Conservation (phyloP, 805 yeast genomes). For the Candida michaelii region DNA sequence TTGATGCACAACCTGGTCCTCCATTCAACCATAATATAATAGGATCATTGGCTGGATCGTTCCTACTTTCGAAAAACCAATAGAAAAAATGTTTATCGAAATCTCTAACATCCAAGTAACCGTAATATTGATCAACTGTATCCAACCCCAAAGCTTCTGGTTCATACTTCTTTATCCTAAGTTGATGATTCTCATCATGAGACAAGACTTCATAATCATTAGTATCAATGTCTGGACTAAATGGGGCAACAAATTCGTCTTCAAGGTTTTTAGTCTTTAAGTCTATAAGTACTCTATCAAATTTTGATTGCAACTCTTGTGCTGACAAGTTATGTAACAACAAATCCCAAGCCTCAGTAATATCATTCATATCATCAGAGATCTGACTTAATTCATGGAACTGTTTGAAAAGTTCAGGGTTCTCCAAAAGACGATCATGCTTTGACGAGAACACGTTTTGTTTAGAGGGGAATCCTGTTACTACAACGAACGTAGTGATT, state of each 20-base stretch:
- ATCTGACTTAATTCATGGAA: conserved; percentile 7
- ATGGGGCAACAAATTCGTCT: not conserved
- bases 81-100: conserved; percentile 51
- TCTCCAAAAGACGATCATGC: conserved; percentile 11
- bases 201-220: conserved; percentile 11
- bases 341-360: conserved; percentile 8
- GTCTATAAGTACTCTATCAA: not conserved
- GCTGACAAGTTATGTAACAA: conserved; percentile 4
- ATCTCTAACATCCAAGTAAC: conserved; percentile 74
- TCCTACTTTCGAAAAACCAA: conserved; percentile 35
- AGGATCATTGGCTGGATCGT: conserved; percentile 32
- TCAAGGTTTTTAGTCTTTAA: not conserved
- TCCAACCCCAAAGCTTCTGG: conserved; percentile 75
- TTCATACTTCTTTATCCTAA: conserved; percentile 10
- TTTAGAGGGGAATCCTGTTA: conserved; percentile 3
- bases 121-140: conserved; percentile 73
- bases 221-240: not conserved
- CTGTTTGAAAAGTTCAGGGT: conserved; percentile 12
- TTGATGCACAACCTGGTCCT: conserved; percentile 33
- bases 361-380: conserved; percentile 1
- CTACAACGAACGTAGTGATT: not conserved
- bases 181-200: conserved; percentile 6
- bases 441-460: conserved; percentile 11
- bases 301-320: conserved; percentile 3
- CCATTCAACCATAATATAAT: conserved; percentile 33